Percentiles rank a stretch among this genome's conserved stretches.
These are phyloP conservation scores for Calonectria honghensis DNA, from an alignment of 2,329 filamentous ascomycete species.

Conservation along the genomic window DNA sequence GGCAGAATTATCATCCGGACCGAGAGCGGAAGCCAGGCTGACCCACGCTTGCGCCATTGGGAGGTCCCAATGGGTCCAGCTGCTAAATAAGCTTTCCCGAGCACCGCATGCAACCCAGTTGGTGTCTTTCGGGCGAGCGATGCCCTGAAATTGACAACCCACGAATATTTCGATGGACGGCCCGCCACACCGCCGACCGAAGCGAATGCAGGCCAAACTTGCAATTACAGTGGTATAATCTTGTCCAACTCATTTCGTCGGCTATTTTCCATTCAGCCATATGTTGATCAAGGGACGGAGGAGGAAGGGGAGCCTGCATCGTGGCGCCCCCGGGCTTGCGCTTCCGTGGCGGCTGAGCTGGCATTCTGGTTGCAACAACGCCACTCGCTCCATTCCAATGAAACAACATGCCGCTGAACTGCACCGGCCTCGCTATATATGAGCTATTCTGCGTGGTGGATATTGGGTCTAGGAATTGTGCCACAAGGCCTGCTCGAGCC, in stretches of 20 bases:
- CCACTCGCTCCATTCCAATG: not conserved
- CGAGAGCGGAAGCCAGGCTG: not conserved
- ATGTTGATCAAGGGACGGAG: not conserved
- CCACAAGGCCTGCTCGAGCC: not conserved
- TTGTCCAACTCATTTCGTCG: not conserved
- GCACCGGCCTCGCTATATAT: not conserved
- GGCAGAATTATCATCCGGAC: not conserved
- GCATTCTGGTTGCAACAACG: not conserved
- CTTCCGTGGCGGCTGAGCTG: not conserved
- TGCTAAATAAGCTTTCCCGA: not conserved
- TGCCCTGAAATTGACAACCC: not conserved
- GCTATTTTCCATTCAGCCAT: not conserved
- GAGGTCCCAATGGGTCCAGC: not conserved
- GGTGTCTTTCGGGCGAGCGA: too few relatives aligned
- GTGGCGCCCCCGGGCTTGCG: too few relatives aligned
- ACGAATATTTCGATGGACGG: not conserved
- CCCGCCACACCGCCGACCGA: too few relatives aligned
- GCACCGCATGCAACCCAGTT: not conserved
- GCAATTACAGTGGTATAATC: not conserved
- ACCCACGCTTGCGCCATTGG: not conserved
- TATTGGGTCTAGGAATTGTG: too few relatives aligned
- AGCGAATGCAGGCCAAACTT: not conserved
- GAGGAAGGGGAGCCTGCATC: not conserved
- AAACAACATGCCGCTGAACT: not conserved
- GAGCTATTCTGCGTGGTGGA: not conserved